Conservation (phyloP, 805 yeast species). For the Candida jianshihensis region DNA sequence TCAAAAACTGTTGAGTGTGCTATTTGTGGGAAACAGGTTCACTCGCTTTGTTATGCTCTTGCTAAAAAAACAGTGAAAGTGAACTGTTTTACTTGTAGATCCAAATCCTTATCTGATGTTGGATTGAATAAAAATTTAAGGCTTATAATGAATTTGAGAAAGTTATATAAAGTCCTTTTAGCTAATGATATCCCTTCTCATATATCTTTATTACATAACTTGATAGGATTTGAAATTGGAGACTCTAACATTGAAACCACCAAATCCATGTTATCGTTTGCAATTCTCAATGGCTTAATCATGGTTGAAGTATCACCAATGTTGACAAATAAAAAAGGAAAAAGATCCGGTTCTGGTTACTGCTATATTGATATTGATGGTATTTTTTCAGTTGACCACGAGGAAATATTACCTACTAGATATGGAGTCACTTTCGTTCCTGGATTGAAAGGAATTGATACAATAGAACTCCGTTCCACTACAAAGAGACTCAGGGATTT, state of each 20-base stretch:
- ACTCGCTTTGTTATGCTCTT: constrained; percentile 30
- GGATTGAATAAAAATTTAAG: constrained; percentile 15
- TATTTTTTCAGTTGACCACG: constrained; percentile 4
- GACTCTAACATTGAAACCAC: constrained; percentile 4
- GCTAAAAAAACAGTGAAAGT: constrained; percentile 10
- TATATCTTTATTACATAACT: constrained; percentile 9
- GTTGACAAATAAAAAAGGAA: constrained; percentile 1
- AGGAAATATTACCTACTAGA: background rate
- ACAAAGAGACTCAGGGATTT: background rate
- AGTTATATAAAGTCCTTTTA: constrained; percentile 23
- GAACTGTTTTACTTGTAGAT: constrained; percentile 24
- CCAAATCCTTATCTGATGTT: constrained; percentile 13
- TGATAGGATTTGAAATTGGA: constrained; percentile 13
- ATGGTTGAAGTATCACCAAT: constrained; percentile 9
- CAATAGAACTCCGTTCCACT: background rate
- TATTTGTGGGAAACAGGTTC: constrained; percentile 25
- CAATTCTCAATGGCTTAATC: constrained; percentile 3
- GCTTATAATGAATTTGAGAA: constrained; percentile 30
- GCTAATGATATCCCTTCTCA: constrained; percentile 17
- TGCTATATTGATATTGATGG: constrained; percentile 20
- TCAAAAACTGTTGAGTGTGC: constrained; percentile 19
- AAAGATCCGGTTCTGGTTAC: constrained; percentile 10
- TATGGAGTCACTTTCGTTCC: constrained; percentile 16
- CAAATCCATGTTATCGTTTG: constrained; percentile 8
- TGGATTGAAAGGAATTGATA: background rate